phyloP scores from a whole-genome alignment of 2,329 filamentous ascomycete species.

The Sporothrix phasma region DNA sequence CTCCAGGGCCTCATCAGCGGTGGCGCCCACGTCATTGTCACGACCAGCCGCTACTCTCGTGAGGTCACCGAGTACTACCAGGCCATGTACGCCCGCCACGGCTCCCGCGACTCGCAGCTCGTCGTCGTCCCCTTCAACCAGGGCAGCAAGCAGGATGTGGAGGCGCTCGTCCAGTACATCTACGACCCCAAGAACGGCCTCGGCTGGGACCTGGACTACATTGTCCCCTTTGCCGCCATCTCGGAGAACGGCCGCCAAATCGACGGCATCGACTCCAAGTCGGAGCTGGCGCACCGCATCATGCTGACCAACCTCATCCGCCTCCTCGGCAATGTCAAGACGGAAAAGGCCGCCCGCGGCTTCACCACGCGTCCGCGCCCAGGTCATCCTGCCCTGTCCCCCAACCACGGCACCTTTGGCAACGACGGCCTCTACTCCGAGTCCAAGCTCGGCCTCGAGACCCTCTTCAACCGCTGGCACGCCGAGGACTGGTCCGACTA shows the following conservation, averaged over 20 bases:
- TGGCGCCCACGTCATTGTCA: slow-evolving; percentile 93
- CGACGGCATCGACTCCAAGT: slow-evolving; percentile 92
- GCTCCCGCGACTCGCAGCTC: slow-evolving; percentile 87
- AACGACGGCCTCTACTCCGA: slow-evolving; percentile 93
- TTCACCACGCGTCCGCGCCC: slow-evolving; percentile 93
- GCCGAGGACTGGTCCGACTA: slow-evolving; percentile 96
- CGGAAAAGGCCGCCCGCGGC: slow-evolving; percentile 75
- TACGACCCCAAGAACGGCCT: slow-evolving; percentile 94
- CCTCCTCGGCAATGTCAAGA: slow-evolving; percentile 81
- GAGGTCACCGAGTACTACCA: slow-evolving; percentile 99
- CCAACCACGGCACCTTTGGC: slow-evolving; percentile 97
- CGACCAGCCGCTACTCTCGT: slow-evolving; percentile 90
- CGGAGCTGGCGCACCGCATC: slow-evolving; percentile 94
- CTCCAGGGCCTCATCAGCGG: slow-evolving; percentile 92
- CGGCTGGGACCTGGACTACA: slow-evolving; percentile 94
- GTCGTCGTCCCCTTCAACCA: slow-evolving; percentile 99
- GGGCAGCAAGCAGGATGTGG: slow-evolving; percentile 94
- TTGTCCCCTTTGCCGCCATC: slow-evolving; percentile 94
- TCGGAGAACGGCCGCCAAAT: slow-evolving; percentile 97
- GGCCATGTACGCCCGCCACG: slow-evolving; percentile 92
- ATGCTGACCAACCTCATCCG: slow-evolving; percentile 97
- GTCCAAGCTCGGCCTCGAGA: slow-evolving; percentile 94
- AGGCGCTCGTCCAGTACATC: slow-evolving; percentile 89
- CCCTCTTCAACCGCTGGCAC: slow-evolving; percentile 96
- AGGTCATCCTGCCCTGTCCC: slow-evolving; percentile 94